Percentiles rank a stretch among this genome's conserved stretches.
Evolutionary conservation across 208 protist genomes (phyloP).

Genomic region (Vickermania spadyakhi): DNA sequence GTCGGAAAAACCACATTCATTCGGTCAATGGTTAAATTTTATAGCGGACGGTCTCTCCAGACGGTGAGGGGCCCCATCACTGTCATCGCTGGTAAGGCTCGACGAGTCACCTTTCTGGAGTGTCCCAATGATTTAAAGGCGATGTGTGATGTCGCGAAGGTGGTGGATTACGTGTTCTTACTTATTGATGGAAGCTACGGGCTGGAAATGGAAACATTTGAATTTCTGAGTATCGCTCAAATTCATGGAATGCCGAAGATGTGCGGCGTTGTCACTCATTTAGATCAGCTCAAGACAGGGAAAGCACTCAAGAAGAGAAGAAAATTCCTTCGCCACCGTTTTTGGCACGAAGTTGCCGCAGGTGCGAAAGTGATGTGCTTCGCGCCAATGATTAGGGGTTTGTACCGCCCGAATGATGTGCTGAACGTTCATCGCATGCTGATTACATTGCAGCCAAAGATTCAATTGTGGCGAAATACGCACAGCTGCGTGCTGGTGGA

Average conservation of each 20-base stretch:
- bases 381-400: conserved; percentile 91
- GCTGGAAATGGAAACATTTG: conserved; percentile 99
- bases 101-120: conserved; percentile 98
- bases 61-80: conserved; percentile 96
- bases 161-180: conserved; percentile 96
- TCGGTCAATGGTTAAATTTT: conserved; percentile 97
- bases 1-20: conserved; percentile 98
- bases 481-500: conserved; percentile 97
- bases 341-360: conserved; percentile 89
- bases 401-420: conserved; percentile 96
- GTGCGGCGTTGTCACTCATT: conserved; percentile 98
- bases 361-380: conserved; percentile 98
- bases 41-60: conserved; percentile 92
- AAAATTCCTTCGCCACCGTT: conserved; percentile 96
- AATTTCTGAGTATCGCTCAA: conserved; percentile 99
- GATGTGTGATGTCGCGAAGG: conserved; percentile 98
- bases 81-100: conserved; percentile 88
- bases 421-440: conserved; percentile 97
- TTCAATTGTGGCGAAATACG: conserved; percentile 94
- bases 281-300: conserved; percentile 96
- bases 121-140: conserved; percentile 96
- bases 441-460: conserved; percentile 94
- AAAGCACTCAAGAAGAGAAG: conserved; percentile 96
- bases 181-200: conserved; percentile 97
- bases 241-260: conserved; percentile 98